Evolutionary conservation across 1,284 basidiomycete genomes (phyloP), one percentile per base, ranked within the genome.

Genomic region (Somion occarium): DNA sequence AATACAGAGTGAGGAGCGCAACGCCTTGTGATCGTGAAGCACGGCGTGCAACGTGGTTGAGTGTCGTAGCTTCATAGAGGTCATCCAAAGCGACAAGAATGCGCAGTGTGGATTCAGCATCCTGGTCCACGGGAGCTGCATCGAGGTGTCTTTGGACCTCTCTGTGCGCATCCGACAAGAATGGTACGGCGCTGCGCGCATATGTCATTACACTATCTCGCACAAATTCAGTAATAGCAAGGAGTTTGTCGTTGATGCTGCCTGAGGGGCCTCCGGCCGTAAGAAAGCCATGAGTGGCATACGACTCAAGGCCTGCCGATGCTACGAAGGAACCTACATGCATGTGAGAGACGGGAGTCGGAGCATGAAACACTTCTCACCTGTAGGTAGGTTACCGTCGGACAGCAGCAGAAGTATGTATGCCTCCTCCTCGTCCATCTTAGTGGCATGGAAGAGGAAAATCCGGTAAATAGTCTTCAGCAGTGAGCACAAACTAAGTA

Each of bases 21-120:
- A 93, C 85, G 0, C 97, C 96, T 68, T 99, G 97, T 2, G 94
- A 81, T 55, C 82, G 88, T 18, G 91, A 95, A 18, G 96, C 93
- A 15, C 97, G 77, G 25, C 90, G 75, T 2, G 91, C 80, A 53
- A 97, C 87, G 64, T 96, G 91, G 61, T 95, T 98, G 42, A 98
- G 80, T 1, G 90, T 88, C 75, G 91, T 90, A 7, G 82, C 68
- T 48, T 98, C 91, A 68, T 94, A 94, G 20, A 89, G 73, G 11
- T 76, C 72, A 61, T 98, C 95, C 23, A 96, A 69, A 15, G 70
- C 68, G 2, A 64, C 56, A 25, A 94, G 71, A 1, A 67, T 60
- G 3, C 61, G 59, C 7, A 90, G 57, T 0, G 63, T 52, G 22
- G 30, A 38, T 5, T 59, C 61, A 2, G 57, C 15, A 2, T 18